These are phyloP conservation scores for Yamadazyma aaseri DNA, from an alignment of 1,139 yeast species.

Conservation along the genomic window DNA sequence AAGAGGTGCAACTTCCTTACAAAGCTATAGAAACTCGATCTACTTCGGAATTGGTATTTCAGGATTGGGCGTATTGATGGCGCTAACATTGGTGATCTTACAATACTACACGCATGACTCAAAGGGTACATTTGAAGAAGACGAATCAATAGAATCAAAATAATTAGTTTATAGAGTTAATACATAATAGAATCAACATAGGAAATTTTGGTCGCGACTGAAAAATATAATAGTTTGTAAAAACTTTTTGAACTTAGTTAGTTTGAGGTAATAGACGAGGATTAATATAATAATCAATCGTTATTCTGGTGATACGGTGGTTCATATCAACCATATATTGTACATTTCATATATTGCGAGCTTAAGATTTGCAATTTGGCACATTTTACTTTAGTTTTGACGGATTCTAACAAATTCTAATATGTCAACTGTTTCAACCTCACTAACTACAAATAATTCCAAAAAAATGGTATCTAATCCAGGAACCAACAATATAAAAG, in stretches of 20 bases:
- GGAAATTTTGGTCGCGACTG: conserved; percentile 1
- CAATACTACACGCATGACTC: conserved; percentile 17
- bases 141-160: conserved; percentile 1
- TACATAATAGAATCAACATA: not conserved
- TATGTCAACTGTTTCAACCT: conserved; percentile 3
- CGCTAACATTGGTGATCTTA: conserved; percentile 28
- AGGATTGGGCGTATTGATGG: conserved; percentile 31
- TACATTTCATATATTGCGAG: too few relatives aligned
- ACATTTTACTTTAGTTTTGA: too few relatives aligned
- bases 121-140: conserved; percentile 8
- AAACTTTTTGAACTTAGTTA: conserved; percentile 1
- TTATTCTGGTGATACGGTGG: too few relatives aligned
- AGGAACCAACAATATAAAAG: conserved; percentile 1
- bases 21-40: conserved; percentile 44
- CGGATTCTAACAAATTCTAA: too few relatives aligned
- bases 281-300: conserved; percentile 2
- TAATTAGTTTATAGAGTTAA: conserved; percentile 3
- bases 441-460: conserved; percentile 2
- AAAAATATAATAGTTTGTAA: not conserved
- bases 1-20: conserved; percentile 19
- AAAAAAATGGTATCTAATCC: conserved; percentile 1
- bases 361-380: too few relatives aligned
- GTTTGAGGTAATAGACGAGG: not conserved
- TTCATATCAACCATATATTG: too few relatives aligned
- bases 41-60: conserved; percentile 42